These are phyloP conservation scores for Trametes versicolor DNA, from an alignment of 1,284 basidiomycete genomes.

Conservation along the genomic window DNA sequence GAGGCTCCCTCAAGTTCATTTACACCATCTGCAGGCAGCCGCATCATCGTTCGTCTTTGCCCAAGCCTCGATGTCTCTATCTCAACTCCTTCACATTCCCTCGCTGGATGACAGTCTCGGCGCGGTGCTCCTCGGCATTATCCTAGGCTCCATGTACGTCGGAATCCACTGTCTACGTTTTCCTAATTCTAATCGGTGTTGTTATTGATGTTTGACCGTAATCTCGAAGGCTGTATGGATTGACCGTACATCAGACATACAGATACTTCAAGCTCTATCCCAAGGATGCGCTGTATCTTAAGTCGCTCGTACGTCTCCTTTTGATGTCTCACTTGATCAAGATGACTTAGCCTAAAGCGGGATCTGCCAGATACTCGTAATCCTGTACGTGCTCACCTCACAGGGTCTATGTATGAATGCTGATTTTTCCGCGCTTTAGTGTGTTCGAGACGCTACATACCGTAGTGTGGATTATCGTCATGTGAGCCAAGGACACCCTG, in stretches of 20 bases:
- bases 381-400: neutral
- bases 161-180: neutral
- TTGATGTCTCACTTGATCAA: no score
- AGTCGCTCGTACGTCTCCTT: neutral
- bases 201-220: no score
- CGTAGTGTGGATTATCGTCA: constrained; percentile 11
- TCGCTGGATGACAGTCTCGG: constrained; percentile 19
- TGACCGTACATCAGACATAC: constrained; percentile 21
- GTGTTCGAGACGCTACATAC: constrained; percentile 17
- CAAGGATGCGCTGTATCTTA: constrained; percentile 1
- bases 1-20: neutral
- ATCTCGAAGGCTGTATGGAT: constrained; percentile 18
- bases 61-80: neutral
- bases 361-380: neutral
- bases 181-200: neutral
- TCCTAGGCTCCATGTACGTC: constrained; percentile 16
- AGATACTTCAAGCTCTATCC: constrained; percentile 18
- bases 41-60: no score
- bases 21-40: no score
- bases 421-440: neutral
- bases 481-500: constrained; percentile 2
- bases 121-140: constrained; percentile 7
- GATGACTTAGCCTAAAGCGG: neutral
- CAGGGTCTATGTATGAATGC: neutral
- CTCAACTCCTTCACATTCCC: constrained; percentile 2